phyloP scores from a whole-genome alignment of 1,139 yeast genomes.

The Kluyveromyces sp. region DNA sequence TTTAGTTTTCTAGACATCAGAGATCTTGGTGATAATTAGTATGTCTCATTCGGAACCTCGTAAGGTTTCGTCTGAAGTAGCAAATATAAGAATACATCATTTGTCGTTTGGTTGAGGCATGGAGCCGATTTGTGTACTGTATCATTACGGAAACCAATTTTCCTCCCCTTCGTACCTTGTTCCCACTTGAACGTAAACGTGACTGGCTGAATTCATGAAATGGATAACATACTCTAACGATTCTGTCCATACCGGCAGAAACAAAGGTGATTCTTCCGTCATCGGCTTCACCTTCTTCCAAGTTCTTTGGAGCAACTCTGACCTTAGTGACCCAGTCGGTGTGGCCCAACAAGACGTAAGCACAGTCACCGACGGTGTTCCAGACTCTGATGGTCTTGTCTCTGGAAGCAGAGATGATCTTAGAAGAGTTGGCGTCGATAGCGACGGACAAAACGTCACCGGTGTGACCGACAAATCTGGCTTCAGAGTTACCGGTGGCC shows the following conservation, averaged over 20 bases:
- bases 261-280: slow-evolving; percentile 70
- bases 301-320: slow-evolving; percentile 52
- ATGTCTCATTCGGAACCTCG: slow-evolving; percentile 86
- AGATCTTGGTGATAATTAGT: slow-evolving; percentile 93
- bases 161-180: background rate
- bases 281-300: slow-evolving; percentile 39
- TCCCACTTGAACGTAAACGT: background rate
- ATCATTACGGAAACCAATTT: background rate
- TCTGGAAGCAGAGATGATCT: slow-evolving; percentile 98
- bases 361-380: slow-evolving; percentile 99
- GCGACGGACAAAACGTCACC: slow-evolving; percentile 97
- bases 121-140: background rate
- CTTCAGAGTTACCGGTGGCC: slow-evolving; percentile 88
- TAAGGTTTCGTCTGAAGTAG: slow-evolving; percentile 92
- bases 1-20: slow-evolving; percentile 47
- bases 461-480: slow-evolving; percentile 97
- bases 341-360: slow-evolving; percentile 91
- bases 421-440: slow-evolving; percentile 94
- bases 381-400: slow-evolving; percentile 99
- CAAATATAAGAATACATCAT: slow-evolving; percentile 82
- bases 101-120: slow-evolving; percentile 21
- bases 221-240: slow-evolving; percentile 85
- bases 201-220: slow-evolving; percentile 15
- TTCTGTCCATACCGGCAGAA: slow-evolving; percentile 99
- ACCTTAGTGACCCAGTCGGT: slow-evolving; percentile 99